Evolutionary conservation across 106 monocot species (phyloP).

Genomic region (Allium fistulosum): DNA sequence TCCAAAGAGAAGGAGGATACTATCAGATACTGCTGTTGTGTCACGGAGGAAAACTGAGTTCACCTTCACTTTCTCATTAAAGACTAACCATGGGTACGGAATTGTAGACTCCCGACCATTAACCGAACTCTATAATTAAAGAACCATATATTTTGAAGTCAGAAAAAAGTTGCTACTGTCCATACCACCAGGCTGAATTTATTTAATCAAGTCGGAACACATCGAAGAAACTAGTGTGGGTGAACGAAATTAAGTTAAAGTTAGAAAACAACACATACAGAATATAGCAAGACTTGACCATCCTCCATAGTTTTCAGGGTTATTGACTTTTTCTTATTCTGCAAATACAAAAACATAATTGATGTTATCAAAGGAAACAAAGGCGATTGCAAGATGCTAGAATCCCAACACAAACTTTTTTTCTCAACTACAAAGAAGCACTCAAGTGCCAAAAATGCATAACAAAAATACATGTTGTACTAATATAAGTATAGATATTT

Average conservation of each 20-base stretch:
- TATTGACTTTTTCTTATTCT: constrained; percentile 98
- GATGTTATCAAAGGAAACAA: too few species aligned
- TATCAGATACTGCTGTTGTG: constrained; percentile 90
- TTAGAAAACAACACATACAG: constrained; percentile 42
- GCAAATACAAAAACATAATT: neutral
- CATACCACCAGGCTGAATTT: too few species aligned
- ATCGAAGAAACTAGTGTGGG: neutral
- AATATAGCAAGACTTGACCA: constrained; percentile 97
- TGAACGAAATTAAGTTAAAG: neutral
- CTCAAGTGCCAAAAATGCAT: too few species aligned
- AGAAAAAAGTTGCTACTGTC: neutral
- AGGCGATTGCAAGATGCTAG: too few species aligned
- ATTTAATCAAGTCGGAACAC: too few species aligned
- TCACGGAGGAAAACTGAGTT: constrained; percentile 95
- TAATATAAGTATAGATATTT: too few species aligned
- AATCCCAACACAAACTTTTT: too few species aligned
- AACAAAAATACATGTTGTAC: too few species aligned
- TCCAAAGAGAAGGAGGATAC: constrained; percentile 82
- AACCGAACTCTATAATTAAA: constrained; percentile 70
- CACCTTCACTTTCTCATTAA: constrained; percentile 99
- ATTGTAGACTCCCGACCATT: constrained; percentile 85
- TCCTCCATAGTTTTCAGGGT: constrained; percentile 99
- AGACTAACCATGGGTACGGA: constrained; percentile 96
- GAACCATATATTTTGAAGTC: neutral
- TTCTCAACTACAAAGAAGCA: too few species aligned